Conservation (phyloP, 2,329 filamentous ascomycete genomes). For the Parastagonospora nodorum region DNA sequence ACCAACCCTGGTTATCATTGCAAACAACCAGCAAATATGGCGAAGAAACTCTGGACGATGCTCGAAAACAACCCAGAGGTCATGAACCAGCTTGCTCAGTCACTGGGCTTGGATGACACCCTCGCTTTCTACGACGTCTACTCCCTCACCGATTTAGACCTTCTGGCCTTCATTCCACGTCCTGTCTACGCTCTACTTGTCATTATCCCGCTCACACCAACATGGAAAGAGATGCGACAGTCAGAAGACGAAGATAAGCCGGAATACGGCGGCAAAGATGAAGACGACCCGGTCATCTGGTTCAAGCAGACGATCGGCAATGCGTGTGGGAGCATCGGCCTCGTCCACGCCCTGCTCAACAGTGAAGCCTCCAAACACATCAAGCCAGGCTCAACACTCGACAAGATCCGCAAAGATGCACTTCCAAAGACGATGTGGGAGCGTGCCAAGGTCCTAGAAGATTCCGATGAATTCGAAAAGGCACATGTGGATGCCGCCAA, state of each 20-base stretch:
- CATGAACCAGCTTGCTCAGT: constrained; percentile 55
- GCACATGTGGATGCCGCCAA: constrained; percentile 51
- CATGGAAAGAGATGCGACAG: constrained; percentile 49
- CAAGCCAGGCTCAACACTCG: constrained; percentile 50
- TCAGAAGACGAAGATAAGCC: constrained; percentile 48
- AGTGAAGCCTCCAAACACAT: constrained; percentile 52
- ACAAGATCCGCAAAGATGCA: constrained; percentile 51
- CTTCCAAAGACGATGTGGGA: constrained; percentile 51
- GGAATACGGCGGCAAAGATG: constrained; percentile 54
- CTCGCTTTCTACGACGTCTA: constrained; percentile 61
- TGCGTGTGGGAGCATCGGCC: constrained; percentile 63
- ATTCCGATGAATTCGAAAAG: constrained; percentile 51
- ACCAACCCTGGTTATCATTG: not conserved
- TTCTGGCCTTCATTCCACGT: constrained; percentile 57
- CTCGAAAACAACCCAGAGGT: constrained; percentile 62
- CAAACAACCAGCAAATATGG: constrained; percentile 15
- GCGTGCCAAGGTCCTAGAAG: constrained; percentile 59
- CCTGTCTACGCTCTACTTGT: constrained; percentile 61
- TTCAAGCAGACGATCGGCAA: constrained; percentile 64
- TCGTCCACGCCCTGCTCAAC: constrained; percentile 61
- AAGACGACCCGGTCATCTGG: constrained; percentile 61
- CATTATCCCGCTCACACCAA: constrained; percentile 53
- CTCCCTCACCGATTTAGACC: constrained; percentile 56
- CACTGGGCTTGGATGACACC: constrained; percentile 53
- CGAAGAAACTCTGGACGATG: constrained; percentile 35